Base-by-base conservation (phyloP, 2,329 filamentous ascomycete species). In the Neopestalotiopsis rosae region DNA sequence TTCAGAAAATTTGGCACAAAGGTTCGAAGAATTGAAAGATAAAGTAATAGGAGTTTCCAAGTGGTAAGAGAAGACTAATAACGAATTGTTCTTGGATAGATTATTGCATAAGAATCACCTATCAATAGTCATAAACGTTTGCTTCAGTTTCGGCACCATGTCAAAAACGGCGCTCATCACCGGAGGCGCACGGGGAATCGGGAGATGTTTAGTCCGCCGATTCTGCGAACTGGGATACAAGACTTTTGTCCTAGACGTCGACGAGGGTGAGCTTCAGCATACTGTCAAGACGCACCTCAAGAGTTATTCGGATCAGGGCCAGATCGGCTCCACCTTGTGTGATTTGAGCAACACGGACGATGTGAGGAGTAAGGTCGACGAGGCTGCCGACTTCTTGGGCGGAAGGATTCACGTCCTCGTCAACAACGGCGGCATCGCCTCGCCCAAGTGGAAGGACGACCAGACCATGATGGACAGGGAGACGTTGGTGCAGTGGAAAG, bases 171-270 rank as follows among this genome's bases (percentile, higher is more conserved):
- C 65, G 3, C 34, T 71, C 66, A 58, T 71, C 59, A 67, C 52
- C 42, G 83, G 82, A 34, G 82, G 79, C 63, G 82, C 81, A 4
- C 78, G 81, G 34, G 84, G 83, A 32, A 85, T 86, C 59, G 83
- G 84, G 30, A 79, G 83, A 52, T 81, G 79, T 42, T 76, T 85
- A 17, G 80, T 82, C 58, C 81, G 82, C 12, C 79, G 81, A 58
- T 81, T 85, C 62, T 76, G 82, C 24, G 70, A 75, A 20, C 70
- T 74, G 12, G 82, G 84, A n/a, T 80, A 85, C 74, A 78, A 79
- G 40, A 79, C 86, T 58, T 82, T 83, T 70, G 78, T 85, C 6
- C 74, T 85, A 45, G 83, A 85, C 68, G 77, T 80, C 59, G 81
- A 85, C 70, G 74, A 72, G 40, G 76, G 77, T 58, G 81, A 83